Base-by-base conservation (phyloP, 2,329 filamentous ascomycete species). In the Phialophora verrucosa region DNA sequence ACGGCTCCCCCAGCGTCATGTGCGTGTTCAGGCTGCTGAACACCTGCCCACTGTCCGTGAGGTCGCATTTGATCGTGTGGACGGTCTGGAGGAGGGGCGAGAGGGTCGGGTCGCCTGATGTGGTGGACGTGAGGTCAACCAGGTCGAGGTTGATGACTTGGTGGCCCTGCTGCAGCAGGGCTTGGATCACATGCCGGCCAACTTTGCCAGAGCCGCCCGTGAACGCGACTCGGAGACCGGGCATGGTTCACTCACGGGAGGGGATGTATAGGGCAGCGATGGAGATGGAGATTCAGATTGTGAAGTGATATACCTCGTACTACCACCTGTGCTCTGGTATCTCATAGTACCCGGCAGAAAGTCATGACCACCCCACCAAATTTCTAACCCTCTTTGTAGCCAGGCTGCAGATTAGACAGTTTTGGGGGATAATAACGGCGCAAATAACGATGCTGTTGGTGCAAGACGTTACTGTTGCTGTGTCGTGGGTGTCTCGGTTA, bases 131-230 rank as follows among this genome's bases (percentile, higher is more conserved):
- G 11, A 82, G 78, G 3, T 80, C 77, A 14, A 76, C 74, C 2
- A 86, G 77, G 70, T 87, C 85, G 17, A 87, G 75, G 65, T 87
- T 87, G 32, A 87, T 78, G 44, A 87, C 78, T 66, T 81, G 72
- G 71, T 87, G 81, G 27, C 83, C 83, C 63, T 79, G 75, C 8
- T 80, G 76, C 35, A 85, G 74, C 20, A 87, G 79, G 42, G 84
- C 78, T 20, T 79, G 78, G 56, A 87, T 84, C 10, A 82, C 80
- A 75, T 85, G 80, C 56, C 83, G 80, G 7, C 84, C 84, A 23
- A 83, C 84, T 75, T 85, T 84, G 55, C 84, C 84, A 64, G 80
- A 83, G 65, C 85, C 84, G 27, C 84, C 84, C 0, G 84, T 86
- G 68, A 86, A 80, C 44, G 85, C 80, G 65, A 83, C 79, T 27